Conservation (phyloP, 208 protist species). For the Trypanosoma scelopori region DNA sequence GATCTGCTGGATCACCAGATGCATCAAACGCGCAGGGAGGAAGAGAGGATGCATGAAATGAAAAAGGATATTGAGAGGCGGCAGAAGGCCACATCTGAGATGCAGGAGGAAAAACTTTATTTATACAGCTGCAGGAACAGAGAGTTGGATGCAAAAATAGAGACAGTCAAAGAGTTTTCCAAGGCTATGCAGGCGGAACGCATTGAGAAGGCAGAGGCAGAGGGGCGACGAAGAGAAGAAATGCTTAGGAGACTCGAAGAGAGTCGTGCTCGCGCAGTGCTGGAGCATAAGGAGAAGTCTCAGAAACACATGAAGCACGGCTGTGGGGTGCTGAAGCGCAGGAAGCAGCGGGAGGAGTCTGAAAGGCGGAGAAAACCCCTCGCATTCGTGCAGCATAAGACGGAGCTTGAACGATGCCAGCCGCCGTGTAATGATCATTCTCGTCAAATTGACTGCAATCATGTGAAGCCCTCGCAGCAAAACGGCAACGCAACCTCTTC, state of each 20-base stretch:
- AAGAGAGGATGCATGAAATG: slow-evolving; percentile 30
- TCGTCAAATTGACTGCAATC: not conserved
- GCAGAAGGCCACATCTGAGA: slow-evolving; percentile 38
- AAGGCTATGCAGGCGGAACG: slow-evolving; percentile 39
- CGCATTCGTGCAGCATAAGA: slow-evolving; percentile 1
- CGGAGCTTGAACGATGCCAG: not conserved
- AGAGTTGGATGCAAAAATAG: slow-evolving; percentile 39
- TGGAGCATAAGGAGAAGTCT: slow-evolving; percentile 32
- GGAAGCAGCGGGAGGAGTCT: slow-evolving; percentile 29
- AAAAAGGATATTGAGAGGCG: slow-evolving; percentile 53
- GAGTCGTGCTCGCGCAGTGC: slow-evolving; percentile 37
- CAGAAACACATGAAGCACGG: slow-evolving; percentile 19
- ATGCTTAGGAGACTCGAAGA: slow-evolving; percentile 44
- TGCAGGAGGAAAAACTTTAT: slow-evolving; percentile 41
- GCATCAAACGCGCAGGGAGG: slow-evolving; percentile 41
- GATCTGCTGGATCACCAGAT: slow-evolving; percentile 36
- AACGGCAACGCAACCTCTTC: not conserved
- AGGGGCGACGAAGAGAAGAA: slow-evolving; percentile 42
- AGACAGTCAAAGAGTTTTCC: slow-evolving; percentile 39
- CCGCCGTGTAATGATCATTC: not conserved
- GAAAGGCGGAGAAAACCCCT: slow-evolving; percentile 22
- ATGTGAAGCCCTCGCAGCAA: not conserved
- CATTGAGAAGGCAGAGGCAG: slow-evolving; percentile 39
- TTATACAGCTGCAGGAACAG: slow-evolving; percentile 63
- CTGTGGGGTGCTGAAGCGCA: slow-evolving; percentile 10